Base-by-base conservation (phyloP, 495 filamentous ascomycete genomes). In the Penicillium fimorum region DNA sequence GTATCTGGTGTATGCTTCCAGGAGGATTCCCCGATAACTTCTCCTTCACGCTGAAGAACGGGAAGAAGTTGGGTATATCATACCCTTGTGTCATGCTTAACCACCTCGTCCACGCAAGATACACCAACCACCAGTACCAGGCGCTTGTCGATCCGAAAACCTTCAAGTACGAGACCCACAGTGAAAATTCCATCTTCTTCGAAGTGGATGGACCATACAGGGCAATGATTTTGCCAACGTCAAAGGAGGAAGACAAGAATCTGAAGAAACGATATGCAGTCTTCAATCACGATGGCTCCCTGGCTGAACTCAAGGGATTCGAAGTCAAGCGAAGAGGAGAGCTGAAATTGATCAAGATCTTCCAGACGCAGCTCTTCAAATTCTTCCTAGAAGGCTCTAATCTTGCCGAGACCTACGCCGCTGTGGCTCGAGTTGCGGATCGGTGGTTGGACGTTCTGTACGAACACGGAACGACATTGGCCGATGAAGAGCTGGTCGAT, bases 81-180 rank as follows among this genome's bases (percentile, higher is more conserved):
- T 99, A 97, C 64, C 94, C 94, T 35, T 99, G 94, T 73, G 92
- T 97, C 60, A 99, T 99, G 94, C 81, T 99, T 69, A 99, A 99
- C 71, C 95, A 97, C 67, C 85, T 97, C 2, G 95, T 99, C 13
- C 94, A 99, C 62, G 91, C 74, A 24, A 88, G 85, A 60, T 99
- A 97, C 70, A 99, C 94, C 10, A 99, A 99, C 63, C 84, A 96
- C 64, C 95, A 97, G 60, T 99, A 99, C 66, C 92, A 97, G 70
- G 89, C 89, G 0, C 77, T 99, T 20, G 79, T 85, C 1, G 91
- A 97, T 62, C 84, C 84, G 3, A 76, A 79, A 33, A 88, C 84
- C 1, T 92, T 91, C 81, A 87, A 84, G 63, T 99, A 99, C 66
- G 87, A 95, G 64, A 97, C 92, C 0, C 86, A 93, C 64, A 97